phyloP scores from a whole-genome alignment of 495 filamentous ascomycete species.

The Talaromyces stipitatus region DNA sequence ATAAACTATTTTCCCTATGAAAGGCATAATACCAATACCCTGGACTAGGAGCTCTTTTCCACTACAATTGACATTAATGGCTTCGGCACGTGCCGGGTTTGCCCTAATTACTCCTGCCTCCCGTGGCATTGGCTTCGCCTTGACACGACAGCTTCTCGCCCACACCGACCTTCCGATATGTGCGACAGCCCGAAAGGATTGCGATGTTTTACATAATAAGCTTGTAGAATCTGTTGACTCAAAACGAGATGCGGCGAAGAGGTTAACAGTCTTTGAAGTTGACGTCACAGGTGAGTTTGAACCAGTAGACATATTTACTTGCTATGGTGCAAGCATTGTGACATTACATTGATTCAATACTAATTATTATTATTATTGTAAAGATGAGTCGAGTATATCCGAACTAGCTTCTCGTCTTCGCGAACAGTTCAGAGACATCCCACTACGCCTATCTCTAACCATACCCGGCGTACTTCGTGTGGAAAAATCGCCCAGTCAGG shows the following conservation, averaged over 20 bases:
- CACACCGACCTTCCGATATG: slow-evolving; percentile 61
- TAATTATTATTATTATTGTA: not conserved
- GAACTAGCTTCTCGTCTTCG: slow-evolving; percentile 27
- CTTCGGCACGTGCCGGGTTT: slow-evolving; percentile 8
- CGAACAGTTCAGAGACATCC: slow-evolving; percentile 41
- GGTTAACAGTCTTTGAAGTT: slow-evolving; percentile 48
- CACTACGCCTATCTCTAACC: slow-evolving; percentile 62
- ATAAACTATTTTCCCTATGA: not conserved
- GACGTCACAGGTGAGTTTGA: slow-evolving; percentile 49
- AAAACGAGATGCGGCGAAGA: slow-evolving; percentile 27
- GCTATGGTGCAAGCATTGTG: too few species aligned
- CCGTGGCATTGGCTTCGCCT: slow-evolving; percentile 64
- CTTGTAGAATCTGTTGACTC: slow-evolving; percentile 43
- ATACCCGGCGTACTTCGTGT: slow-evolving; percentile 68
- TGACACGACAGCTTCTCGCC: slow-evolving; percentile 58
- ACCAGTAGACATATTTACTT: not conserved
- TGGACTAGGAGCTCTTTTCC: not conserved
- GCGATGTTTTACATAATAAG: slow-evolving; percentile 37
- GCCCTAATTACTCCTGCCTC: slow-evolving; percentile 53
- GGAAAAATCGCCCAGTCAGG: slow-evolving; percentile 61
- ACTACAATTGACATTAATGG: not conserved
- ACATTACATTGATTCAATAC: too few species aligned
- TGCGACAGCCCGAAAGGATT: slow-evolving; percentile 59
- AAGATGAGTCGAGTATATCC: slow-evolving; percentile 35
- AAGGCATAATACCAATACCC: not conserved